phyloP scores from a whole-genome alignment of 164 flowering plant genomes.

The Vitis labrusca region DNA sequence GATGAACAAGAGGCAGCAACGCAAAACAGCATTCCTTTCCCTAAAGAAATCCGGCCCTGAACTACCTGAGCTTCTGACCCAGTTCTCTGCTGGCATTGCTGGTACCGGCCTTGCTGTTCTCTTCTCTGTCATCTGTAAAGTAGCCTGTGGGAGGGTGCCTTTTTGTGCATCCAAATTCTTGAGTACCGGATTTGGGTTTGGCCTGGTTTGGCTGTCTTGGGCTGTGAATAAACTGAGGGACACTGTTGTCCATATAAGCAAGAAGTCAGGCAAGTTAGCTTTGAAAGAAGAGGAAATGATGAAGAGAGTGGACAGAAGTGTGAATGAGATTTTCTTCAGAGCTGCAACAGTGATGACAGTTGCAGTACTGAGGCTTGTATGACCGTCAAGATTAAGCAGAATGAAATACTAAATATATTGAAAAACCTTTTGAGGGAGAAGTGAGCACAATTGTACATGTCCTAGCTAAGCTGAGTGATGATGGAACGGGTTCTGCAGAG shows the following conservation, averaged over 20 bases:
- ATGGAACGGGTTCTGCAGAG: neutral
- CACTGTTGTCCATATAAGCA: conserved; percentile 42
- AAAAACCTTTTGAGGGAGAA: neutral
- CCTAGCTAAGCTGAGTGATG: neutral
- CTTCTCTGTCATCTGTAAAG: conserved; percentile 51
- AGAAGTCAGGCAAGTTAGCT: conserved; percentile 36
- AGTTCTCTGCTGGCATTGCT: conserved; percentile 77
- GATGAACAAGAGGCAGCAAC: conserved; percentile 34
- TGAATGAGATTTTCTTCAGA: conserved; percentile 67
- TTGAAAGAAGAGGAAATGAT: conserved; percentile 58
- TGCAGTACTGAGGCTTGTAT: conserved; percentile 53
- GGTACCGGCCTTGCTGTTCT: conserved; percentile 87
- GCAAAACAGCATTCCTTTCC: conserved; percentile 41
- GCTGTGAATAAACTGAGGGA: conserved; percentile 69
- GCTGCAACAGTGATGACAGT: conserved; percentile 64
- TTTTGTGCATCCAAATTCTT: conserved; percentile 55
- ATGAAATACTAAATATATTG: neutral
- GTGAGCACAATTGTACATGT: neutral
- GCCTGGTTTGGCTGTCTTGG: conserved; percentile 84
- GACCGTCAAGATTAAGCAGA: conserved; percentile 15
- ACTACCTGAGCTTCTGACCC: conserved; percentile 61
- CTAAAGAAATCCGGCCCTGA: conserved; percentile 72
- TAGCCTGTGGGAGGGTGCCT: conserved; percentile 54
- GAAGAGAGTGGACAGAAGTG: conserved; percentile 46
- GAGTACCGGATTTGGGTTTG: conserved; percentile 68